Evolutionary conservation across 2,329 filamentous ascomycete species (phyloP).

Genomic region (Paraconiothyrium sp.): DNA sequence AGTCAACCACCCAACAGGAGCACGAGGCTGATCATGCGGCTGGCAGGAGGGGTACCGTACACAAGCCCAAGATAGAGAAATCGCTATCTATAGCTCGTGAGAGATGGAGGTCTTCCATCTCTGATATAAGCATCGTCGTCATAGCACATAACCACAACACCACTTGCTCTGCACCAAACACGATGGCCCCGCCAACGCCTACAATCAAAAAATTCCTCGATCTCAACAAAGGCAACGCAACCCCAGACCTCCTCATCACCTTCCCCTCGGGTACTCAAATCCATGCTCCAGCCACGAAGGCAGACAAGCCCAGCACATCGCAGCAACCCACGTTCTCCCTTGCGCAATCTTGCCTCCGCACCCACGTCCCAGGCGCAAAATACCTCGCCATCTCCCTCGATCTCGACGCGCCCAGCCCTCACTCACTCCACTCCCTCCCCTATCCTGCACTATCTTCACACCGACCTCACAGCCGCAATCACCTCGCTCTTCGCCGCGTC

Average conservation of each 20-base stretch:
- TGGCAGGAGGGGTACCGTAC: background rate
- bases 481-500: conserved; percentile 2
- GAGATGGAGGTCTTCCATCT: background rate
- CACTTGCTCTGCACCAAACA: background rate
- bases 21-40: background rate
- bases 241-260: background rate
- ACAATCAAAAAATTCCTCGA: conserved; percentile 11
- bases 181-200: background rate
- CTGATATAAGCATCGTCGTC: conserved; percentile 1
- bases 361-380: conserved; percentile 7
- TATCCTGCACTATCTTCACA: conserved; percentile 11
- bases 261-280: conserved; percentile 11
- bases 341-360: background rate
- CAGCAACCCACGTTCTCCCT: conserved; percentile 2
- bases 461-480: conserved; percentile 3
- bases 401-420: conserved; percentile 11
- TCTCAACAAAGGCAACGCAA: background rate
- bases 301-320: background rate
- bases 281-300: background rate
- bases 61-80: background rate
- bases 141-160: conserved; percentile 2
- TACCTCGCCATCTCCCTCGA: conserved; percentile 10
- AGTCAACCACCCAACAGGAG: background rate
- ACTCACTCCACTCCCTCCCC: conserved; percentile 2
- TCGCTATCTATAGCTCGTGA: background rate